Conservation (phyloP, 2,329 filamentous ascomycete genomes). For the Botrytis fragariae region DNA sequence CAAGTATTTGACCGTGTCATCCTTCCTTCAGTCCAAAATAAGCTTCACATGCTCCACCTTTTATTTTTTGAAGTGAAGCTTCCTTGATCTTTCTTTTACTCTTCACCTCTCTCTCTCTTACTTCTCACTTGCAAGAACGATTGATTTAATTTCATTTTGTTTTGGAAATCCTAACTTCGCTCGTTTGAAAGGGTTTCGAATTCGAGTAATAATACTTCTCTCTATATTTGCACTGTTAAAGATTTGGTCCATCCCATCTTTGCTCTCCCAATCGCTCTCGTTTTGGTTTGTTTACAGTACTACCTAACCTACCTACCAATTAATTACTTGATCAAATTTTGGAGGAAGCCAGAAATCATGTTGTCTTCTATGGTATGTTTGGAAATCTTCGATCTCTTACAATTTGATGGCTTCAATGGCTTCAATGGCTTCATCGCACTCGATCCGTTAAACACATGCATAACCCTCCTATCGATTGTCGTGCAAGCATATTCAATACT, state of each 20-base stretch:
- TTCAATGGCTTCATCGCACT: background rate
- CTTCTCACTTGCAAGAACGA: background rate
- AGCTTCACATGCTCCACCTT: background rate
- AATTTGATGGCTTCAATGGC: background rate
- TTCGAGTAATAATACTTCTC: background rate
- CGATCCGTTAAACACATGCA: background rate
- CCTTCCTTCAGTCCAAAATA: constrained; percentile 1
- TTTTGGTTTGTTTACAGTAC: background rate
- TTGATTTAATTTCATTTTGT: background rate
- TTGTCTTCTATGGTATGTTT: constrained; percentile 8
- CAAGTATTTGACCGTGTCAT: background rate
- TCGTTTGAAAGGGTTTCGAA: background rate
- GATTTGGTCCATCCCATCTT: background rate
- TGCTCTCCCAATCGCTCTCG: constrained; percentile 1
- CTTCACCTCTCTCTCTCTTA: background rate
- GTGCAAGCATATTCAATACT: constrained; percentile 4
- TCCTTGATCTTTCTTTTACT: background rate
- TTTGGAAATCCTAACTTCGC: background rate
- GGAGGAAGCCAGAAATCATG: background rate
- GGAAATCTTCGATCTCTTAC: background rate
- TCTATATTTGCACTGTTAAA: background rate
- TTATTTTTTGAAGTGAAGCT: background rate
- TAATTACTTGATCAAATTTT: background rate
- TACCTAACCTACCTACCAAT: background rate
- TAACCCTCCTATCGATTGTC: background rate